These are phyloP conservation scores for Nevesoporus exiguus DNA, from an alignment of 768 basidiomycete species.

Conservation along the genomic window DNA sequence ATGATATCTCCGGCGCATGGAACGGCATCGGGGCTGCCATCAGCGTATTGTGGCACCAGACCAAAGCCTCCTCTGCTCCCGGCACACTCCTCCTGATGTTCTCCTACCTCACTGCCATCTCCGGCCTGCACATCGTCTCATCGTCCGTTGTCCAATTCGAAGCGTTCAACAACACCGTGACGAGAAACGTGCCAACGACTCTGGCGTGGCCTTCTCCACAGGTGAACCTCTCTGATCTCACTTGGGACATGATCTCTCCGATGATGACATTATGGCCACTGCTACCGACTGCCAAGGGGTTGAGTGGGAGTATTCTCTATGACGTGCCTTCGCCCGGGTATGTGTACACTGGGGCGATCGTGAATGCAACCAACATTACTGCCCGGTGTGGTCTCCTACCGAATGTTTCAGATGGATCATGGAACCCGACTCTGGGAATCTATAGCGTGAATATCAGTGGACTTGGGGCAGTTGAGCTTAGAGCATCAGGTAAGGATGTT, in stretches of 20 bases:
- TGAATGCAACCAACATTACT: constrained; percentile 17
- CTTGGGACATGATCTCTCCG: not conserved
- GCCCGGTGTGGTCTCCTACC: constrained; percentile 17
- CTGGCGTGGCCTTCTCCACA: too few species aligned
- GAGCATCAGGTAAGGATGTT: not conserved
- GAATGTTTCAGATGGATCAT: not conserved
- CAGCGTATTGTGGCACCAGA: too few species aligned
- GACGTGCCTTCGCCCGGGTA: constrained; percentile 11
- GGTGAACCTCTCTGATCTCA: not conserved
- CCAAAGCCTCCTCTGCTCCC: too few species aligned
- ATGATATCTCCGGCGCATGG: too few species aligned
- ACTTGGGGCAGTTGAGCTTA: not conserved
- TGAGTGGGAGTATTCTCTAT: constrained; percentile 13
- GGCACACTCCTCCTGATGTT: too few species aligned
- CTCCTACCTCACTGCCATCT: too few species aligned
- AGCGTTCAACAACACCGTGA: too few species aligned
- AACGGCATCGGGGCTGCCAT: too few species aligned
- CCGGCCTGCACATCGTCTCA: too few species aligned
- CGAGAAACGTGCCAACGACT: too few species aligned
- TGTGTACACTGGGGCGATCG: constrained; percentile 5
- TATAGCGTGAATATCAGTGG: not conserved
- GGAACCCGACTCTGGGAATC: not conserved
- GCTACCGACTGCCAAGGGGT: constrained; percentile 7
- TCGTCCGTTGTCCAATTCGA: too few species aligned
- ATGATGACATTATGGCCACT: not conserved